These are phyloP conservation scores for Ustilago vetiveriae DNA, from an alignment of 1,284 basidiomycete species.

Conservation along the genomic window DNA sequence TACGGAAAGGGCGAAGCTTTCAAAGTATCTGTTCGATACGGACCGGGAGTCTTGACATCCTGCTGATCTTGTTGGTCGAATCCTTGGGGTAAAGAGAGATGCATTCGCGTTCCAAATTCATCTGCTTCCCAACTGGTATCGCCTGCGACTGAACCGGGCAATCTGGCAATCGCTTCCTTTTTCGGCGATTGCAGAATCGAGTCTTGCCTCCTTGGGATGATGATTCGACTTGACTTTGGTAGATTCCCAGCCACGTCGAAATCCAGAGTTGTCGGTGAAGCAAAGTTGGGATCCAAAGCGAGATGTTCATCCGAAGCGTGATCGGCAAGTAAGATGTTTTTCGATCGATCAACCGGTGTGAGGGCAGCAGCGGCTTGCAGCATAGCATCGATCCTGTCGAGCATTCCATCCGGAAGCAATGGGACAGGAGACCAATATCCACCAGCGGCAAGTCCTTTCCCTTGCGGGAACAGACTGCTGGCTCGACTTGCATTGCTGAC, in stretches of 20 bases:
- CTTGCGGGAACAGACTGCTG: slow-evolving; percentile 52
- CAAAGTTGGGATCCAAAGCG: background rate
- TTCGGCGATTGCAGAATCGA: slow-evolving; percentile 20
- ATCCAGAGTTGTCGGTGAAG: background rate
- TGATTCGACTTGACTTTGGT: slow-evolving; percentile 17
- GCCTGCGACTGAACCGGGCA: background rate
- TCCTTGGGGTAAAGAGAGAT: background rate
- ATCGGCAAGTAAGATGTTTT: slow-evolving; percentile 28
- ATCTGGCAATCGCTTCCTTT: background rate
- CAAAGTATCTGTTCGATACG: slow-evolving; percentile 27
- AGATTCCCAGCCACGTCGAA: background rate
- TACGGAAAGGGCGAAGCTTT: slow-evolving; percentile 13
- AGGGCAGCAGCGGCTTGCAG: slow-evolving; percentile 25
- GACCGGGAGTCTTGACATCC: slow-evolving; percentile 29
- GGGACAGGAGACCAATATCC: slow-evolving; percentile 58
- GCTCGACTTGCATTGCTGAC: slow-evolving; percentile 18
- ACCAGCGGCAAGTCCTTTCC: slow-evolving; percentile 55
- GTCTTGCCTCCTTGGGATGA: slow-evolving; percentile 32
- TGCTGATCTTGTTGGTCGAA: slow-evolving; percentile 3
- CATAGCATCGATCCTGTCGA: slow-evolving; percentile 45
- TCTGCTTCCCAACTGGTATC: background rate
- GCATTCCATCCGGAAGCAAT: slow-evolving; percentile 47
- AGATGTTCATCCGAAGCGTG: slow-evolving; percentile 23
- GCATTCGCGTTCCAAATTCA: slow-evolving; percentile 17
- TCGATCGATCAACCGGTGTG: background rate